These are phyloP conservation scores for Neurospora terricola DNA, from an alignment of 495 filamentous ascomycete genomes.

Conservation along the genomic window DNA sequence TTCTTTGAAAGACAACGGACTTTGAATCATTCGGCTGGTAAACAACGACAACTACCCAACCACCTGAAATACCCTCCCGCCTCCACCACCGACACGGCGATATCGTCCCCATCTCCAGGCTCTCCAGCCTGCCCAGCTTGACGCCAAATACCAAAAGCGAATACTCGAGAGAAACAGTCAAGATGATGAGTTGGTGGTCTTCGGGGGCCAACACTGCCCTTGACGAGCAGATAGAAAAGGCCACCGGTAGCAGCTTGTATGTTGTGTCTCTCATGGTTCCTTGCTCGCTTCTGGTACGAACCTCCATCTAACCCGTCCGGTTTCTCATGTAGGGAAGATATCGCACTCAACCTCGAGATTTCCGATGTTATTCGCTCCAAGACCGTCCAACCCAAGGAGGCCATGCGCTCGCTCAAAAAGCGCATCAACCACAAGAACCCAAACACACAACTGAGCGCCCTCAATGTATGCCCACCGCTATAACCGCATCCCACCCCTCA, in stretches of 20 bases:
- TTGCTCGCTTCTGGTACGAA: neutral
- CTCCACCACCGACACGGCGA: neutral
- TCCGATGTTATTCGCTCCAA: constrained; percentile 94
- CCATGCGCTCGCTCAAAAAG: constrained; percentile 89
- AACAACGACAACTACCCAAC: neutral
- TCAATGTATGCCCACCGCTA: constrained; percentile 53
- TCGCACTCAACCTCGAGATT: constrained; percentile 92
- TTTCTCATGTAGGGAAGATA: constrained; percentile 65
- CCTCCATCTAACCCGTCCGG: constrained; percentile 10
- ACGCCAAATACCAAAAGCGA: neutral
- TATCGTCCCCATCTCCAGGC: neutral
- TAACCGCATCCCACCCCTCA: neutral
- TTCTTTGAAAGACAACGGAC: neutral
- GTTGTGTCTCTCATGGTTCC: constrained; percentile 7
- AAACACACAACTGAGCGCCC: constrained; percentile 84
- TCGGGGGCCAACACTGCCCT: constrained; percentile 67
- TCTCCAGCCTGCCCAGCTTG: neutral
- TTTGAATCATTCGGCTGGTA: neutral
- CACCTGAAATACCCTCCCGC: neutral
- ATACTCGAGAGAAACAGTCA: constrained; percentile 12
- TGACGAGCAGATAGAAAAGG: constrained; percentile 93
- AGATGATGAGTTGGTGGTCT: constrained; percentile 86
- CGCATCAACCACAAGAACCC: constrained; percentile 94
- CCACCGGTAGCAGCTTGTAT: constrained; percentile 87
- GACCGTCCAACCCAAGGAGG: constrained; percentile 91